These are phyloP conservation scores for Candida peoriensis DNA, from an alignment of 805 yeast species.

Conservation along the genomic window DNA sequence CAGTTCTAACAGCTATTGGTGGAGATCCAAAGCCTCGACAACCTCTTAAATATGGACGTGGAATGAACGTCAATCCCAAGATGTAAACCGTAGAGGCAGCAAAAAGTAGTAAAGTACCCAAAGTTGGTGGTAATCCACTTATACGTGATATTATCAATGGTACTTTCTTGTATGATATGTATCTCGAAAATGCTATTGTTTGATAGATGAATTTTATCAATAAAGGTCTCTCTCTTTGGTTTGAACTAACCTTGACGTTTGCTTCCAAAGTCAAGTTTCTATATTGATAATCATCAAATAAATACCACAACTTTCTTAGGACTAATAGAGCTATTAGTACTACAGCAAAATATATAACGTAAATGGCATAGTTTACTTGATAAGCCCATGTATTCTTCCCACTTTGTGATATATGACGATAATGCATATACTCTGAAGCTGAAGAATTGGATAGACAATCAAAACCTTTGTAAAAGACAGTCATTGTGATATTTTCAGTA, in stretches of 20 bases:
- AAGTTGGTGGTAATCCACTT: conserved; percentile 34
- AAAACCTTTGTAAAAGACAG: conserved; percentile 13
- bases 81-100: conserved; percentile 29
- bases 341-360: conserved; percentile 15
- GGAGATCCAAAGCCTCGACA: conserved; percentile 55
- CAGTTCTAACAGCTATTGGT: conserved; percentile 52
- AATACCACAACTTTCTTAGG: conserved; percentile 8
- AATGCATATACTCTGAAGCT: conserved; percentile 2
- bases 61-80: conserved; percentile 31
- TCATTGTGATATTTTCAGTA: no score
- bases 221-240: no score
- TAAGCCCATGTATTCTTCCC: conserved; percentile 15
- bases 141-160: conserved; percentile 28
- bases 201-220: conserved; percentile 10
- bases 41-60: conserved; percentile 46
- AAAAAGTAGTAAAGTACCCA: conserved; percentile 32
- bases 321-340: conserved; percentile 7
- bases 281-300: conserved; percentile 13
- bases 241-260: no score
- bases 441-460: conserved; percentile 15
- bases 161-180: conserved; percentile 27
- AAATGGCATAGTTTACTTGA: conserved; percentile 12
- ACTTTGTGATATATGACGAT: conserved; percentile 8
- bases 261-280: conserved; percentile 9
- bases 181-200: conserved; percentile 27